Evolutionary conservation across 2,329 filamentous ascomycete genomes (phyloP), one percentile per base, ranked within the genome.

Genomic region (Capronia epimyces): DNA sequence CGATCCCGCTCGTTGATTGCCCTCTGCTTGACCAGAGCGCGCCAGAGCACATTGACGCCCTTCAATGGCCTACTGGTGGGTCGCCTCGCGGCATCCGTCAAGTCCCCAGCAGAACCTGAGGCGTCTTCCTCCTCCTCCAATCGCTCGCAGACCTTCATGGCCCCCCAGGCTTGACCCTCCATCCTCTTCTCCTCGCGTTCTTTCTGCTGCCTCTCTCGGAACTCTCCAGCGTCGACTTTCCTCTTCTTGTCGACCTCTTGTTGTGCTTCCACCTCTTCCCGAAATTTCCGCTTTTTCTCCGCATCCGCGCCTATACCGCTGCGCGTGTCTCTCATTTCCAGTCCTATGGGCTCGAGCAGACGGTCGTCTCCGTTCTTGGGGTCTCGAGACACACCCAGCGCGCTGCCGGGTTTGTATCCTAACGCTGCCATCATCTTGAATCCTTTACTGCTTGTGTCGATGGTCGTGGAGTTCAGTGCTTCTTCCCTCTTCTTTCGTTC

Each of bases 351-450:
- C 66, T 94, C 87, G 2, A 80, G 75, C 32, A 77, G 70, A 3
- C 72, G 71, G 43, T 70, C 60, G 36, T 61, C 60, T 57, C 62
- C 52, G 24, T 44, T 58, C 31, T 52, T 54, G 8, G 51, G 4
- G 18, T 37, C 15, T 37, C 34, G n/a, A 5, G 34, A 37, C 12
- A 37, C 34, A 18, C 34, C 34, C 53, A 6, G 63, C 62, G 10
- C 61, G 62, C 21, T 70, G 69, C 7, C 71, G 70, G n/a, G 75
- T 72, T 82, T 84, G 72, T 94, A 98, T 1, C 93, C 93, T 77
- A 98, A 87, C 69, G 88, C 91, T 18, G 88, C 85, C 90, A 98
- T 95, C 89, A 98, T 96, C 58, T 87, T 82, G 55, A 94, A 81
- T 1, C 91, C 93, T 66, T 96, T 97, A 71, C 84, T 94, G 12